phyloP scores from a whole-genome alignment of 2,329 filamentous ascomycete species.

The Penicillium sp. region DNA sequence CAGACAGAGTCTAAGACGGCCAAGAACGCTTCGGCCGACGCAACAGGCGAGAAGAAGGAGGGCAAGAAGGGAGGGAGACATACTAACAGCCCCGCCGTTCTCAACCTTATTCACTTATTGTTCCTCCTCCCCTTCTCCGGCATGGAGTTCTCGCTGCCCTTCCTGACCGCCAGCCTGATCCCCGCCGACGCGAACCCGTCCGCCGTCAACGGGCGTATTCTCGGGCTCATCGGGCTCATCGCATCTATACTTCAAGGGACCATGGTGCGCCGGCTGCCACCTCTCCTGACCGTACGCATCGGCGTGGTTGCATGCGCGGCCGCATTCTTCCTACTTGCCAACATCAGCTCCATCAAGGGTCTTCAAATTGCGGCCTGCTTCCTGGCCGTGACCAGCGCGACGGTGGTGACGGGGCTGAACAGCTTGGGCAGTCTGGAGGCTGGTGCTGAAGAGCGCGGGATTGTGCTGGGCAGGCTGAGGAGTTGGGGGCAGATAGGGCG shows the following conservation, averaged over 20 bases:
- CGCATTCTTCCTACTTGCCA: constrained; percentile 75
- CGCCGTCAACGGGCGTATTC: constrained; percentile 73
- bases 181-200: constrained; percentile 50
- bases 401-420: constrained; percentile 90
- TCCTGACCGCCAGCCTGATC: constrained; percentile 96
- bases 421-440: constrained; percentile 90
- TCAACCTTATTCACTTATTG: constrained; percentile 81
- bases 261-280: constrained; percentile 80
- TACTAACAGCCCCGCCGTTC: constrained; percentile 77
- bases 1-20: constrained; percentile 31
- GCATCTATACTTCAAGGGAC: constrained; percentile 90
- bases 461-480: constrained; percentile 78
- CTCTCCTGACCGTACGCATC: constrained; percentile 71
- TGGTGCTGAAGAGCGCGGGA: constrained; percentile 71
- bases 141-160: constrained; percentile 95
- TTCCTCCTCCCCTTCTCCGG: constrained; percentile 97
- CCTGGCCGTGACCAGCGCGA: constrained; percentile 85
- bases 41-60: constrained; percentile 15
- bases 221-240: constrained; percentile 87
- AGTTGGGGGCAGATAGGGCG: constrained; percentile 81
- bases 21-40: constrained; percentile 16
- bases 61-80: constrained; percentile 40
- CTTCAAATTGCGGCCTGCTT: constrained; percentile 80
- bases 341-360: constrained; percentile 61
- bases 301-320: constrained; percentile 73